Conservation (phyloP, 2,329 filamentous ascomycete genomes). For the Fusarium albidum region DNA sequence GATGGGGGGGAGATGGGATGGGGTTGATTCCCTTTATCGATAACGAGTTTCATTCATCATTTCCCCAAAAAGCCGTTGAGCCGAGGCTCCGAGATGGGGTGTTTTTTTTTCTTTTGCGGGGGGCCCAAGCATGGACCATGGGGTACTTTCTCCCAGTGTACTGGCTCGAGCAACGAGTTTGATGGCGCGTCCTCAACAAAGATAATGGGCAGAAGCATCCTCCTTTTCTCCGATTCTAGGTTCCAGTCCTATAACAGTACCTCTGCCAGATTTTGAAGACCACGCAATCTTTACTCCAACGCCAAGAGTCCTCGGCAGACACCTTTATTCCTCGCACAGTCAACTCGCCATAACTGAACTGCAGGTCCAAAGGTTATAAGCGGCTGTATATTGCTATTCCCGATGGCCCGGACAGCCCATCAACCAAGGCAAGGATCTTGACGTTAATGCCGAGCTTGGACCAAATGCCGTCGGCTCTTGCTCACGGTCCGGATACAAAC, state of each 20-base stretch:
- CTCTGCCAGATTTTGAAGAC: no score
- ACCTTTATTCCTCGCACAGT: not conserved
- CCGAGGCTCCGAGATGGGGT: slow-evolving; percentile 35
- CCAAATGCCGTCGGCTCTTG: slow-evolving; percentile 28
- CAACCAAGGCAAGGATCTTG: slow-evolving; percentile 13
- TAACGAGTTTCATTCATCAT: slow-evolving; percentile 19
- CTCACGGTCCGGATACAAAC: slow-evolving; percentile 11
- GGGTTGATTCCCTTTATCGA: slow-evolving; percentile 36
- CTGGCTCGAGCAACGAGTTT: no score
- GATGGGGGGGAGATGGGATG: slow-evolving; percentile 30
- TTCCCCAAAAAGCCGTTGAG: slow-evolving; percentile 35
- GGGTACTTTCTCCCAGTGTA: not conserved
- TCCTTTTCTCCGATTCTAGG: no score
- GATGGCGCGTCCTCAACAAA: no score
- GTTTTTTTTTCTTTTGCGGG: no score
- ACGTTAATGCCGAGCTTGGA: slow-evolving; percentile 33
- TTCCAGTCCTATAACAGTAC: not conserved
- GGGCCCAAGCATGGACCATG: no score
- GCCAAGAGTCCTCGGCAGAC: no score
- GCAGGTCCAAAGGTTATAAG: not conserved
- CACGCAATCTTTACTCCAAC: no score
- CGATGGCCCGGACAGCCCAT: slow-evolving; percentile 23
- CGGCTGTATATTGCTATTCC: slow-evolving; percentile 10
- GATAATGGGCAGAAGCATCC: no score
- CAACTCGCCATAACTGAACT: not conserved